phyloP scores from a whole-genome alignment of 108 stramenopile genomes.

The Nitzschia sp. region DNA sequence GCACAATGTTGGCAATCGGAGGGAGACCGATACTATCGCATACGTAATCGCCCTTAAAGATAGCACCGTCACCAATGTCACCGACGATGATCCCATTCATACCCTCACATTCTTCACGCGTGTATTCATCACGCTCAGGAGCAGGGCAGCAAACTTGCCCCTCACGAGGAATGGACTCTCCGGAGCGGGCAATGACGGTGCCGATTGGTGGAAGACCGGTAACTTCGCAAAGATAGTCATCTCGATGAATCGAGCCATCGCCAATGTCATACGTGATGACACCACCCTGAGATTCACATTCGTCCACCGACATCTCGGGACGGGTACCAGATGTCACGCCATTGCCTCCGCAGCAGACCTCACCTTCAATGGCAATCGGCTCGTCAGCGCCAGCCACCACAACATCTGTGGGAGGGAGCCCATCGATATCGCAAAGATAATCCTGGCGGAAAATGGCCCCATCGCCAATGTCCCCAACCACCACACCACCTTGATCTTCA shows the following conservation, averaged over 20 bases:
- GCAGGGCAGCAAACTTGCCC: slow-evolving; percentile 18
- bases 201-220: not conserved
- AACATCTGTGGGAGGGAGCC: slow-evolving; percentile 5
- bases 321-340: not conserved
- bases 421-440: slow-evolving; percentile 21
- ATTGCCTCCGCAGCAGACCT: slow-evolving; percentile 21
- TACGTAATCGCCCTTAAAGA: slow-evolving; percentile 4
- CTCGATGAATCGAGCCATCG: slow-evolving; percentile 16
- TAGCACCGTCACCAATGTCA: slow-evolving; percentile 12
- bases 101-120: slow-evolving; percentile 20
- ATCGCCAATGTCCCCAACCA: slow-evolving; percentile 29
- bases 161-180: slow-evolving; percentile 19
- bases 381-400: not conserved
- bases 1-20: slow-evolving; percentile 13
- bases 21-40: slow-evolving; percentile 13
- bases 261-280: slow-evolving; percentile 2
- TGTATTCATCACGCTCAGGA: not conserved
- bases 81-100: slow-evolving; percentile 18
- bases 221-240: slow-evolving; percentile 11
- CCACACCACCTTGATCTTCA: slow-evolving; percentile 11
- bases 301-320: not conserved
- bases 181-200: not conserved
- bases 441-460: slow-evolving; percentile 22
- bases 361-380: slow-evolving; percentile 22
- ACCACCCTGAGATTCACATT: slow-evolving; percentile 12